Conservation (phyloP, 129 eudicot genomes). For the Saposhnikovia divaricata region DNA sequence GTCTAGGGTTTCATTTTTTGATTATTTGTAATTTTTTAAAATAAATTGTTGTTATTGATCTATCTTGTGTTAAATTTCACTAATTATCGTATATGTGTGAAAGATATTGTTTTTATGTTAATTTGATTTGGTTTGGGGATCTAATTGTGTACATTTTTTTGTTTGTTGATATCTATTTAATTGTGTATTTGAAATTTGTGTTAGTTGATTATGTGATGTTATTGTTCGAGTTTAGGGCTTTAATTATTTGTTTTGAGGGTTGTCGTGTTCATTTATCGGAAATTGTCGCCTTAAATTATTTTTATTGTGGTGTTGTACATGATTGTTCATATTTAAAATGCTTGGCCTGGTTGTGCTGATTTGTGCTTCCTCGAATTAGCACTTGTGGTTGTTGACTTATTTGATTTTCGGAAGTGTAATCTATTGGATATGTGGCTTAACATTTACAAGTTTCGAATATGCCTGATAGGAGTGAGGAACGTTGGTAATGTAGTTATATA, state of each 20-base stretch:
- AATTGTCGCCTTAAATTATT: no score
- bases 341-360: not conserved
- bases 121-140: not conserved
- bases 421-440: no score
- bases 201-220: not conserved
- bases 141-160: not conserved
- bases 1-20: not conserved
- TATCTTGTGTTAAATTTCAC: not conserved
- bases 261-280: no score
- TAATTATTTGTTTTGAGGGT: no score
- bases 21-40: accelerated
- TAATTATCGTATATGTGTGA: not conserved
- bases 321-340: no score
- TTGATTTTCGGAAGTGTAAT: no score
- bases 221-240: not conserved
- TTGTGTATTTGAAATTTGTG: no score
- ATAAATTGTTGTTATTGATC: not conserved
- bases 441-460: no score
- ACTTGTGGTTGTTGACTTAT: no score
- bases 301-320: no score
- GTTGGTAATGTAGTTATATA: not conserved
- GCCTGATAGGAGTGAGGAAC: not conserved
- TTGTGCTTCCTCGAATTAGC: no score
- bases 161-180: no score
- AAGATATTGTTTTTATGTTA: not conserved